phyloP scores from a whole-genome alignment of 192 early-diverging fungal species.

The Phlyctochytrium planicorne region DNA sequence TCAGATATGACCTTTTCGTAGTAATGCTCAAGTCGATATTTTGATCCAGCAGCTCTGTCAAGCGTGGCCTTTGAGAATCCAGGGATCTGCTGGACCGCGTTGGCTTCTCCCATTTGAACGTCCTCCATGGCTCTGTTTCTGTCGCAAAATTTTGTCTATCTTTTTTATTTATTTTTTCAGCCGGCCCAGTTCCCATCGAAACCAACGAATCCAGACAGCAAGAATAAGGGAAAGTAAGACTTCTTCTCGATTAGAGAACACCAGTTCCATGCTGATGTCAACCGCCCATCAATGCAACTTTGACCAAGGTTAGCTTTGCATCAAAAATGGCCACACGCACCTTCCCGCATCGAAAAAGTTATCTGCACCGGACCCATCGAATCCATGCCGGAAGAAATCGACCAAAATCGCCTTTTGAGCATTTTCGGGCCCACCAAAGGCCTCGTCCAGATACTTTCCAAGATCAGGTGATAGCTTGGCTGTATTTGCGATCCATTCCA shows the following conservation, averaged over 20 bases:
- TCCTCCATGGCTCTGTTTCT: background rate
- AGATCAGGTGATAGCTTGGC: slow-evolving; percentile 57
- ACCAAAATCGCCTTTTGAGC: slow-evolving; percentile 73
- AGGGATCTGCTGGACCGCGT: too few species aligned
- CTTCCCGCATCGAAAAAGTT: slow-evolving; percentile 44
- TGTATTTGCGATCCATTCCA: slow-evolving; percentile 71
- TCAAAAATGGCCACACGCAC: background rate
- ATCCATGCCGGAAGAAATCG: slow-evolving; percentile 96
- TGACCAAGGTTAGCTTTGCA: slow-evolving; percentile 94
- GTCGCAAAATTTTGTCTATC: slow-evolving; percentile 1
- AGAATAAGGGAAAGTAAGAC: slow-evolving; percentile 84
- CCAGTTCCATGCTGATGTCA: slow-evolving; percentile 84
- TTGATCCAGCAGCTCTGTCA: slow-evolving; percentile 86
- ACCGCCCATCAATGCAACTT: slow-evolving; percentile 90
- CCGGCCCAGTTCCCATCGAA: slow-evolving; percentile 46
- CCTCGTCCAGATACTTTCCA: slow-evolving; percentile 61
- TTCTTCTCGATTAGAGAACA: slow-evolving; percentile 76
- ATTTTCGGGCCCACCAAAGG: slow-evolving; percentile 64
- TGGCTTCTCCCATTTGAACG: background rate
- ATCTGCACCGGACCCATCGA: slow-evolving; percentile 92
- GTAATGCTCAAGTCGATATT: slow-evolving; percentile 88
- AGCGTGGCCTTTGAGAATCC: slow-evolving; percentile 63
- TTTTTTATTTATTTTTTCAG: background rate
- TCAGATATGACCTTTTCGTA: slow-evolving; percentile 88
- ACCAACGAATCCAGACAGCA: slow-evolving; percentile 68